phyloP scores from a whole-genome alignment of 169 alveolate genomes.

The Plasmodium gonderi region DNA sequence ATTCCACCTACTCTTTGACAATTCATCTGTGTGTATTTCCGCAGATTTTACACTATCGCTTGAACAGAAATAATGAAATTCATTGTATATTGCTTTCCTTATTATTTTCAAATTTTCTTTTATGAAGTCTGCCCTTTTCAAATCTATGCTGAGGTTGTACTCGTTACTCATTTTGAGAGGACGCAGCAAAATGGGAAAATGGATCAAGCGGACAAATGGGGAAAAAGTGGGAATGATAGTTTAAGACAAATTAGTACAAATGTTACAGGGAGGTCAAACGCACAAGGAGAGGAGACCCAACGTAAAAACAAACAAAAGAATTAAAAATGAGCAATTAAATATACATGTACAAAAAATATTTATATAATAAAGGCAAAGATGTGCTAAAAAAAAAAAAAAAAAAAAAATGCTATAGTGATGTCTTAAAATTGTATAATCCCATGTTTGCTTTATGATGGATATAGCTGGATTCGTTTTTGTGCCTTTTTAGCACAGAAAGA shows the following conservation, averaged over 20 bases:
- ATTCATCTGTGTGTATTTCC: background rate
- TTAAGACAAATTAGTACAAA: background rate
- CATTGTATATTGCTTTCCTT: background rate
- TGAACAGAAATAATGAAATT: conserved; percentile 21
- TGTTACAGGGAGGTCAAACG: too few species aligned
- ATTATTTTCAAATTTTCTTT: background rate
- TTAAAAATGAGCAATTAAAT: too few species aligned
- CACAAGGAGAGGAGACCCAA: too few species aligned
- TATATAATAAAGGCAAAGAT: too few species aligned
- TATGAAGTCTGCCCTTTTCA: conserved; percentile 11
- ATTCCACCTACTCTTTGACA: background rate
- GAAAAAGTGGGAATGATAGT: background rate
- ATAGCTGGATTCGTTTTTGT: too few species aligned
- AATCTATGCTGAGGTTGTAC: background rate
- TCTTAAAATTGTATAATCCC: too few species aligned
- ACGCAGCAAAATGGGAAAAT: background rate
- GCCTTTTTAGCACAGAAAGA: too few species aligned
- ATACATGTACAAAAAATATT: too few species aligned
- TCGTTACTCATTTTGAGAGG: conserved; percentile 13
- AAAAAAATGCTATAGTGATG: too few species aligned
- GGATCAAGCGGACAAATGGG: background rate
- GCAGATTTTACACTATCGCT: background rate
- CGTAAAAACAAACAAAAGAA: too few species aligned
- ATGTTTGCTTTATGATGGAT: too few species aligned
- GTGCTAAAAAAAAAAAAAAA: too few species aligned